Conservation (phyloP, 2,329 filamentous ascomycete species). For the Scopulariopsis brevicaulis region DNA sequence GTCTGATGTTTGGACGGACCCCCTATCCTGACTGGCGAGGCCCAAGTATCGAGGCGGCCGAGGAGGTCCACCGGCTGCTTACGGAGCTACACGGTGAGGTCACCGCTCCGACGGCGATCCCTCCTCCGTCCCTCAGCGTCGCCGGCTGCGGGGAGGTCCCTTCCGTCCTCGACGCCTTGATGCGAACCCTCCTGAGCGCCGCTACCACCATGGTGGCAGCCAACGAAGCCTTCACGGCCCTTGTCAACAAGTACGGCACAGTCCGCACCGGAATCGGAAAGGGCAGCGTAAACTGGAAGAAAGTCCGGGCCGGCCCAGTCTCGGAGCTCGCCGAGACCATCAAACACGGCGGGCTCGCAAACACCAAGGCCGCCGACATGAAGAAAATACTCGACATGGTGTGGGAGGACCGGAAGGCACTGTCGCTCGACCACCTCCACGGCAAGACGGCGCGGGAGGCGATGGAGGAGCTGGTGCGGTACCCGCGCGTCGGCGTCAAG, state of each 20-base stretch:
- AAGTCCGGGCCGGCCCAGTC: constrained; percentile 46
- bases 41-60: constrained; percentile 58
- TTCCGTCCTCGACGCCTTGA: constrained; percentile 39
- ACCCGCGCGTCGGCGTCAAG: constrained; percentile 44
- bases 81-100: constrained; percentile 54
- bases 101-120: constrained; percentile 52
- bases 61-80: constrained; percentile 56
- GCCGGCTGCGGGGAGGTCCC: constrained; percentile 55
- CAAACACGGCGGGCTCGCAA: constrained; percentile 56
- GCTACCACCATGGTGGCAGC: constrained; percentile 40
- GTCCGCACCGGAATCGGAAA: constrained; percentile 52
- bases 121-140: constrained; percentile 56
- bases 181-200: constrained; percentile 40
- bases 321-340: constrained; percentile 59
- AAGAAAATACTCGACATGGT: constrained; percentile 65
- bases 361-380: constrained; percentile 61
- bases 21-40: constrained; percentile 58
- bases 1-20: constrained; percentile 40
- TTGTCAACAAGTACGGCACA: constrained; percentile 54
- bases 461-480: constrained; percentile 36
- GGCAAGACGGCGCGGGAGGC: constrained; percentile 30
- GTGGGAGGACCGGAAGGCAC: constrained; percentile 49
- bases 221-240: constrained; percentile 51
- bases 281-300: constrained; percentile 66
- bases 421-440: constrained; percentile 43